A percentile compares a stretch with the other conserved stretches of the same genome.
Conservation (phyloP, 176 grass and related monocot species). For the Aechmea fasciata region DNA sequence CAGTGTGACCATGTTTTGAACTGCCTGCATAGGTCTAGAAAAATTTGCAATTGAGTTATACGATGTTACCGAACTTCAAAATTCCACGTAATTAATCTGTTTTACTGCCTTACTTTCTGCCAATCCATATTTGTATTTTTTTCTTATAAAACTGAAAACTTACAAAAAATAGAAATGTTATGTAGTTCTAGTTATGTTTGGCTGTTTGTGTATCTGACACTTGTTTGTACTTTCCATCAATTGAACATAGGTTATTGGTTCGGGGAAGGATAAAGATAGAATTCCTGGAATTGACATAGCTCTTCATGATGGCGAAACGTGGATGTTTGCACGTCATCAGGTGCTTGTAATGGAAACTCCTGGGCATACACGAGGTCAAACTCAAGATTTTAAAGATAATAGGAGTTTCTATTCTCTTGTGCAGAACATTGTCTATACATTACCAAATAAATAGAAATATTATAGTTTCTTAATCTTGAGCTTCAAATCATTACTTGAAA, state of each 20-base stretch:
- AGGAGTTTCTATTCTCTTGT: neutral
- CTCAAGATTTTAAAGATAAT: neutral
- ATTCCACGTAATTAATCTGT: no score
- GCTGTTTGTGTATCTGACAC: neutral
- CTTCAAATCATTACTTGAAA: no score
- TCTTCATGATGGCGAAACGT: constrained; percentile 75
- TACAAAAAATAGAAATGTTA: neutral
- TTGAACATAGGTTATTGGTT: constrained; percentile 71
- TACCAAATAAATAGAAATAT: neutral
- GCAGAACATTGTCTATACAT: neutral
- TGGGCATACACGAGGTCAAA: constrained; percentile 59
- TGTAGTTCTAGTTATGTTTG: neutral
- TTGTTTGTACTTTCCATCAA: neutral
- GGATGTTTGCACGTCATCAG: constrained; percentile 97
- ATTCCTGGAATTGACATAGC: constrained; percentile 95
- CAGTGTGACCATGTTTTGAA: no score
- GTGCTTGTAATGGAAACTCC: constrained; percentile 96
- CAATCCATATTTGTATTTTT: no score
- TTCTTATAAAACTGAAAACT: no score
- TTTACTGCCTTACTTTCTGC: no score
- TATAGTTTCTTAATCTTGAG: no score
- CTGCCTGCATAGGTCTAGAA: no score
- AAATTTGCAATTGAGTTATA: no score
- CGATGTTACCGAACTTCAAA: no score
- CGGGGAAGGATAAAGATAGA: constrained; percentile 82